Evolutionary conservation across 2,329 filamentous ascomycete genomes (phyloP), one percentile per base, ranked within the genome.

Genomic region (Colletotrichum graminicola): DNA sequence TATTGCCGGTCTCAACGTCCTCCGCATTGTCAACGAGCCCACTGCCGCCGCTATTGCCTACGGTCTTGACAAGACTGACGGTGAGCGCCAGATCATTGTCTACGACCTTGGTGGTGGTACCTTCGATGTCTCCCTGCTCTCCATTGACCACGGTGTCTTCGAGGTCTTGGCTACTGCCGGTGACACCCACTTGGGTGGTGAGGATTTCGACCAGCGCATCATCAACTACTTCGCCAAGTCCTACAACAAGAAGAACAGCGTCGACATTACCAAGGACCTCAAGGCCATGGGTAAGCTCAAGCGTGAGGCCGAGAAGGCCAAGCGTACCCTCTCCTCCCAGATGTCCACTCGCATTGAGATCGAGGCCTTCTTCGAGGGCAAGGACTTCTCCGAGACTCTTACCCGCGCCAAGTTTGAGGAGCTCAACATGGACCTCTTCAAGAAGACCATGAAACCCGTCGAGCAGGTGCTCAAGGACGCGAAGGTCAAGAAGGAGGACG

Each of bases 251-350:
- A 96, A 98, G 90, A 90, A 98, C 88, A 86, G 84, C 78, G 94
- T 97, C 76, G 94, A 99, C 78, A 90, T 98, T 81, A 93, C 91
- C 86, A 97, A 97, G 89, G 94, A 98, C 81, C 86, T 92, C 76
- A 98, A 98, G 93, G 92, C 95, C 76, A 98, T 98, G 95, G 94
- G 95, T 87, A 99, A 98, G 88, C 91, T 99, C 78, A 98, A 98
- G 94, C 95, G 96, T 79, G 96, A 98, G 85, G 95, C 96, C 77
- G 96, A 99, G 86, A 98, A 98, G 91, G 96, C 96, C 86, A 99
- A 99, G 93, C 94, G 96, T 81, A 97, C 95, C 78, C 92, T 99
- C 68, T 97, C 93, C 80, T 96, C 94, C 76, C 94, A 97, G 87
- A 95, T 94, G 91, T 94, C 93, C 76, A 94, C 94, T 76, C 93